Percentiles rank a stretch among this genome's conserved stretches.
Evolutionary conservation across 1,284 basidiomycete genomes (phyloP).

Genomic region (Pseudozyma sp.): DNA sequence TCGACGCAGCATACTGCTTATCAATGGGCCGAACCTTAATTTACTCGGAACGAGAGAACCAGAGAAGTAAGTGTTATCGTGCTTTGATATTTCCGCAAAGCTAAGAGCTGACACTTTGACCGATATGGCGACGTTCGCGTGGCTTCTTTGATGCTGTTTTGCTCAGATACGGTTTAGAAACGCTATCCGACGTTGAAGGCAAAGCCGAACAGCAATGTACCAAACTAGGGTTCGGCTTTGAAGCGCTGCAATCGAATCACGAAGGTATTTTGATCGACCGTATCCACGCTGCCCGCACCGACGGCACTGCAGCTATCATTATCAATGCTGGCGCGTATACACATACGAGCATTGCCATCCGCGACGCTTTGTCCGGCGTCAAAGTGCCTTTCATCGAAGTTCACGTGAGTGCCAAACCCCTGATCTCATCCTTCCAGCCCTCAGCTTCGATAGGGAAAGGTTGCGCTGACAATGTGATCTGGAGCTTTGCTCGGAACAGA

Average conservation of each 20-base stretch:
- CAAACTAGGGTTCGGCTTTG: slow-evolving; percentile 13
- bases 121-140: background rate
- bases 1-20: slow-evolving; percentile 35
- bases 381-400: slow-evolving; percentile 69
- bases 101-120: background rate
- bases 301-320: slow-evolving; percentile 52
- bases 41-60: slow-evolving; percentile 69
- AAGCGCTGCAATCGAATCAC: slow-evolving; percentile 67
- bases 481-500: slow-evolving; percentile 12
- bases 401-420: slow-evolving; percentile 50
- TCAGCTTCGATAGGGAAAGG: no score
- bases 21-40: slow-evolving; percentile 69
- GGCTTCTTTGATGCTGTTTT: background rate
- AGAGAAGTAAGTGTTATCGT: slow-evolving; percentile 48
- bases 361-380: slow-evolving; percentile 66
- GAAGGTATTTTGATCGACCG: slow-evolving; percentile 69
- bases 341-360: slow-evolving; percentile 67
- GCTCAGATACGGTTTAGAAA: slow-evolving; percentile 65
- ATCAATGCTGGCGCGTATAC: slow-evolving; percentile 69
- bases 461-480: no score
- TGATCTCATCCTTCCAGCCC: no score
- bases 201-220: slow-evolving; percentile 13
- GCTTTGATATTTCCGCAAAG: no score
- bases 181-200: slow-evolving; percentile 58
- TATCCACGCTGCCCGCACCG: slow-evolving; percentile 59